Percentiles rank a stretch among this genome's conserved stretches.
These are phyloP conservation scores for Pseudodiploospora longispora DNA, from an alignment of 2,329 filamentous ascomycete species.

Conservation along the genomic window DNA sequence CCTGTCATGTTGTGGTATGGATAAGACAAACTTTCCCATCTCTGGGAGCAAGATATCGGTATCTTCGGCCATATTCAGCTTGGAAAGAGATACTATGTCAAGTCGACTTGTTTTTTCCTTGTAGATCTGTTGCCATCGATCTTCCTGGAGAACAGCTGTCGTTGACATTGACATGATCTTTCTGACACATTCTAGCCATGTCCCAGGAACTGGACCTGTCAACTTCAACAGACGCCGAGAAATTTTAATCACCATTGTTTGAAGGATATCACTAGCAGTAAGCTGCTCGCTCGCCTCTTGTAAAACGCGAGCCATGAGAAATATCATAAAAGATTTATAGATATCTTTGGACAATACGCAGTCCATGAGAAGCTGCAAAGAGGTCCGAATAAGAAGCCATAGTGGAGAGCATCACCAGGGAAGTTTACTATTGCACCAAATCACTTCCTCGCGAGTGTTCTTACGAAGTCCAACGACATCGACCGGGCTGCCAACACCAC, in stretches of 20 bases:
- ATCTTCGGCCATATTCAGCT: conserved; percentile 1
- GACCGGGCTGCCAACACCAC: conserved; percentile 22
- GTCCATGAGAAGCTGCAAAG: conserved; percentile 29
- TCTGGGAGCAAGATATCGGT: conserved; percentile 5
- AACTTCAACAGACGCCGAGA: background rate
- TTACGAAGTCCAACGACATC: conserved; percentile 30
- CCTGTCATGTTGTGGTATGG: background rate
- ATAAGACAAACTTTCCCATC: conserved; percentile 9
- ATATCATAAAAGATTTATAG: background rate
- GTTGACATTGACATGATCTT: background rate
- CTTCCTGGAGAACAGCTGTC: background rate
- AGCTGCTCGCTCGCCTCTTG: background rate
- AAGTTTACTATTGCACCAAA: conserved; percentile 24
- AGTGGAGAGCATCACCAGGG: conserved; percentile 43
- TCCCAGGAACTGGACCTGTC: background rate
- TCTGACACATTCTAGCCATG: background rate
- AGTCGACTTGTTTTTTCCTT: conserved; percentile 2
- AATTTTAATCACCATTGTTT: background rate
- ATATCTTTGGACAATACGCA: background rate
- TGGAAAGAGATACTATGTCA: background rate
- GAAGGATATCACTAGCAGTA: background rate
- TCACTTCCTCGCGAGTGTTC: conserved; percentile 46
- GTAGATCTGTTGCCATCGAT: conserved; percentile 2
- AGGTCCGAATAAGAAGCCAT: conserved; percentile 48
- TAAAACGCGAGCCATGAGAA: background rate